Evolutionary conservation across 305 asterid genomes (phyloP).

Genomic region (Fraxinus floribunda): DNA sequence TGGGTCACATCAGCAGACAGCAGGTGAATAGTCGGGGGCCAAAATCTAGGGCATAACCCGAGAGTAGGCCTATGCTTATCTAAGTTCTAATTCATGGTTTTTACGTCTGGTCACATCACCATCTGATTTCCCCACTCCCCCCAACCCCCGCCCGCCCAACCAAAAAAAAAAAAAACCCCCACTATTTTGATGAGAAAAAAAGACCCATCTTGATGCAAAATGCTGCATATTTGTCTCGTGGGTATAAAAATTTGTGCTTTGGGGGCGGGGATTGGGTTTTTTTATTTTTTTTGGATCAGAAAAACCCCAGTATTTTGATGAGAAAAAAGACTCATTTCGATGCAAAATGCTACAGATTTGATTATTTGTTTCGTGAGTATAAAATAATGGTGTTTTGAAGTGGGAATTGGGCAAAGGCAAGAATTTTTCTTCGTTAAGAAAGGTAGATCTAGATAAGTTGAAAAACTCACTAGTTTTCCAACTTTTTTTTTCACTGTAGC

Average conservation of each 20-base stretch:
- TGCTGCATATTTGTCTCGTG: conserved; percentile 7
- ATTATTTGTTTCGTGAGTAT: not conserved
- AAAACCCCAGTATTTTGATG: not conserved
- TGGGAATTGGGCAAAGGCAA: not conserved
- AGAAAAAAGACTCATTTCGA: not conserved
- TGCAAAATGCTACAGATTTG: not conserved
- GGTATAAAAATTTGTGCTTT: not conserved
- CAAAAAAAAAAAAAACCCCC: not conserved
- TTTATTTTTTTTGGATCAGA: not conserved
- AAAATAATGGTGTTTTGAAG: not conserved
- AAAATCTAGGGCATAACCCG: conserved; percentile 28
- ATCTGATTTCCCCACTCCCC: not conserved
- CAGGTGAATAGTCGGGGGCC: conserved; percentile 52
- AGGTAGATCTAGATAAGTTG: conserved; percentile 17
- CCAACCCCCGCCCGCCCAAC: too few species aligned
- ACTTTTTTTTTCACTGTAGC: not conserved
- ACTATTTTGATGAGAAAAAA: not conserved
- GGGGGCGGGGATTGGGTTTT: not conserved
- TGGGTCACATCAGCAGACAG: conserved; percentile 92
- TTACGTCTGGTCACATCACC: conserved; percentile 59
- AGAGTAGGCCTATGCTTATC: conserved; percentile 31
- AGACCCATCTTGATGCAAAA: not conserved
- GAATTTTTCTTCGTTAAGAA: conserved; percentile 1
- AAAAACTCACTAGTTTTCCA: conserved; percentile 6
- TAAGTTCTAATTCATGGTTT: conserved; percentile 28